Evolutionary conservation across 202 grass and related monocot genomes (phyloP).

Genomic region (Bolboschoenoplectus hybrid): DNA sequence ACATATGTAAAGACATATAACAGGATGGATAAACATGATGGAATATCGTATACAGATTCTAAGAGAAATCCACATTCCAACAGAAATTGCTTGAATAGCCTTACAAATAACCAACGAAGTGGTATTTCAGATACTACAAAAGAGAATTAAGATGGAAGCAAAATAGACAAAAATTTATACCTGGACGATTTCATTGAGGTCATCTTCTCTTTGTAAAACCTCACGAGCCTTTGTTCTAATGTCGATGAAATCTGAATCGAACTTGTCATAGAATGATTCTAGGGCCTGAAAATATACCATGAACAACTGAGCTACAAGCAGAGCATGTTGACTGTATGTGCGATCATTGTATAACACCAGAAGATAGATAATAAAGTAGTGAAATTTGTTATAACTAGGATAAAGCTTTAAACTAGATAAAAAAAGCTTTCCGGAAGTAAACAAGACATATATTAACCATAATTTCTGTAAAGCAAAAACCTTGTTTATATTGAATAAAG

Average conservation of each 20-base stretch:
- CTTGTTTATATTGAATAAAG: not conserved
- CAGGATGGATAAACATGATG: not conserved
- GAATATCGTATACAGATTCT: constrained; percentile 4
- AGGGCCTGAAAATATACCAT: constrained; percentile 56
- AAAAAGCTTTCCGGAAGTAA: constrained; percentile 6
- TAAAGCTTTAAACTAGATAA: not conserved
- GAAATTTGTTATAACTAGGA: not conserved
- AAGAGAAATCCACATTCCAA: not conserved
- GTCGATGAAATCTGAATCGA: constrained; percentile 85
- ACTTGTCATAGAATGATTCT: constrained; percentile 78
- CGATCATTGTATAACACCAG: not conserved
- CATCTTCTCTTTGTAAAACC: constrained; percentile 89
- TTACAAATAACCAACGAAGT: not conserved
- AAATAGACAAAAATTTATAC: constrained; percentile 48
- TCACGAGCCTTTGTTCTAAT: constrained; percentile 97
- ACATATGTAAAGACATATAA: not conserved
- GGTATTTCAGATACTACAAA: not conserved
- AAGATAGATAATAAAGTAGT: constrained; percentile 7
- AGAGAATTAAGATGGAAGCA: not conserved
- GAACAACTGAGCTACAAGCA: constrained; percentile 23
- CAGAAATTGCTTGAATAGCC: not conserved
- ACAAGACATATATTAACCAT: not conserved
- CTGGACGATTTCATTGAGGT: constrained; percentile 98
- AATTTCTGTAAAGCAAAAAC: not conserved
- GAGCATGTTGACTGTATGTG: not conserved